Evolutionary conservation across 2,329 filamentous ascomycete genomes (phyloP).

Genomic region (Diatrype stigma): DNA sequence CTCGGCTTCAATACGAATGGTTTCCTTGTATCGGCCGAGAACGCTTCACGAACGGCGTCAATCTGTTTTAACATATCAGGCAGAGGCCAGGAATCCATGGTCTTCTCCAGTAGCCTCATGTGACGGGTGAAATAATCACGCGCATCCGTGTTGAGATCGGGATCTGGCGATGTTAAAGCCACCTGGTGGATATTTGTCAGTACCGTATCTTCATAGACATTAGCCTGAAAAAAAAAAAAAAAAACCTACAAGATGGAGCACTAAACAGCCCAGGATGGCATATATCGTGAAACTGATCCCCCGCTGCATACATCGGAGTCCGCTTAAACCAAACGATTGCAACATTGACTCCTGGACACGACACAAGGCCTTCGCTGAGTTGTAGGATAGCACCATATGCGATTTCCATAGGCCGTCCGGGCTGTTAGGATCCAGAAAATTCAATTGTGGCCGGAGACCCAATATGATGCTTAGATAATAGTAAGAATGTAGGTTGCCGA

Average conservation of each 20-base stretch:
- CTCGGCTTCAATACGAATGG: conserved; percentile 85
- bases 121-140: conserved; percentile 87
- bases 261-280: conserved; percentile 82
- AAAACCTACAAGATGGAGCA: conserved; percentile 79
- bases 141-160: conserved; percentile 78
- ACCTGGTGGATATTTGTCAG: conserved; percentile 54
- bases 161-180: conserved; percentile 88
- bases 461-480: conserved; percentile 83
- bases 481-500: conserved; percentile 86
- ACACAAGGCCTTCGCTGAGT: conserved; percentile 79
- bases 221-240: too few species aligned
- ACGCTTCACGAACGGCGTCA: conserved; percentile 82
- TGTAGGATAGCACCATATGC: conserved; percentile 82
- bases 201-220: too few species aligned
- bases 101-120: conserved; percentile 88
- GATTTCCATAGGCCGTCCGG: conserved; percentile 77
- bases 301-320: conserved; percentile 85
- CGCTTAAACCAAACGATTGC: conserved; percentile 70
- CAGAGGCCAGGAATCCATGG: conserved; percentile 79
- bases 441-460: conserved; percentile 81
- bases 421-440: conserved; percentile 67
- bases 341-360: conserved; percentile 81
- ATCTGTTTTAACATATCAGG: conserved; percentile 88
- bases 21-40: conserved; percentile 79
- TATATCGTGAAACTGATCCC: conserved; percentile 97